These are phyloP conservation scores for Phytophthora cactorum DNA, from an alignment of 352 stramenopile genomes.

Conservation along the genomic window DNA sequence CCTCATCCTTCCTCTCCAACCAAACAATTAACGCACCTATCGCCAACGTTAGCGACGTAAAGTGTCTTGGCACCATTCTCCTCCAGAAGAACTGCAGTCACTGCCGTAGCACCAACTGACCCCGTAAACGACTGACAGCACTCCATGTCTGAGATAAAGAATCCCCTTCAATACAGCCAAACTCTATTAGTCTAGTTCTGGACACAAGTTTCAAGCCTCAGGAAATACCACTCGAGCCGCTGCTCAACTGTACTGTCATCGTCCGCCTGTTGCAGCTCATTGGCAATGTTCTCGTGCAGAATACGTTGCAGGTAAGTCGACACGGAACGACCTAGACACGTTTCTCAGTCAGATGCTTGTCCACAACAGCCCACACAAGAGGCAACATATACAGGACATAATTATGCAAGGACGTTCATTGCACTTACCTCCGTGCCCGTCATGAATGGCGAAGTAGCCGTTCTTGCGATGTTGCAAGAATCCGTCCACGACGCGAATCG, in stretches of 20 bases:
- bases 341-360: neutral
- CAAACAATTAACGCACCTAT: slow-evolving; percentile 54
- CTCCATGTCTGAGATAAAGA: slow-evolving; percentile 80
- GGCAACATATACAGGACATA: neutral
- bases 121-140: slow-evolving; percentile 61
- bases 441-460: slow-evolving; percentile 83
- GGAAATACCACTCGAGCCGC: slow-evolving; percentile 58
- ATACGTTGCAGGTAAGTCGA: slow-evolving; percentile 67
- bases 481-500: slow-evolving; percentile 72
- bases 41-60: slow-evolving; percentile 74
- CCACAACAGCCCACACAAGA: neutral
- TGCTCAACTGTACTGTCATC: slow-evolving; percentile 60
- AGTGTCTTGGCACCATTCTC: slow-evolving; percentile 45
- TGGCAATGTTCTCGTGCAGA: slow-evolving; percentile 69
- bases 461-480: slow-evolving; percentile 59
- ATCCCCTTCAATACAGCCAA: slow-evolving; percentile 47
- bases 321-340: slow-evolving; percentile 63
- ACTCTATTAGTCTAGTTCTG: neutral
- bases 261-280: slow-evolving; percentile 47
- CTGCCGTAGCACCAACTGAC: slow-evolving; percentile 65
- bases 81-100: slow-evolving; percentile 60
- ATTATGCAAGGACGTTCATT: neutral
- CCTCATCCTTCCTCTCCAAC: neutral
- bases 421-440: slow-evolving; percentile 75
- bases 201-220: neutral